A percentile compares a stretch with the other conserved stretches of the same genome.
Evolutionary conservation across 176 grass and related monocot species (phyloP).

Genomic region (Dactylis glomerata): DNA sequence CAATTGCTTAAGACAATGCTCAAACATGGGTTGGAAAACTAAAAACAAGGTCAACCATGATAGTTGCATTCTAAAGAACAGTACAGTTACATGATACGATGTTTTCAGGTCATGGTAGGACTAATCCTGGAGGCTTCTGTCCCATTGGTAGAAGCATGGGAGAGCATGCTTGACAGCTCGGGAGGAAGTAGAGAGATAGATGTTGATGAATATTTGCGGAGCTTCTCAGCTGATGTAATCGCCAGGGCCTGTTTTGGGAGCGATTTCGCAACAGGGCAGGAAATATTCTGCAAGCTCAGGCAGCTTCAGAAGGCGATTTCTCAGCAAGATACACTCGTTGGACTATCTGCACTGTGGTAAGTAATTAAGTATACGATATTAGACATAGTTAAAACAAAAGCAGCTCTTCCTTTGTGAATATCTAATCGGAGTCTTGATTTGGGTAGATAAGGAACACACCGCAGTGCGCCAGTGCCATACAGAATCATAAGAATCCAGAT

Average conservation of each 20-base stretch:
- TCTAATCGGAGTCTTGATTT: background rate
- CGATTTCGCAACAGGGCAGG: background rate
- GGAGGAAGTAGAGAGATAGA: slow-evolving; percentile 54
- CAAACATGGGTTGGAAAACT: slow-evolving; percentile 24
- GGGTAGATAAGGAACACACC: too few relatives aligned
- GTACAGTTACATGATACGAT: background rate
- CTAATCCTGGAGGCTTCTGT: slow-evolving; percentile 47
- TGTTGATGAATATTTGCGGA: slow-evolving; percentile 51
- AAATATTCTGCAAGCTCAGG: slow-evolving; percentile 25
- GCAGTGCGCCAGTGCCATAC: too few relatives aligned
- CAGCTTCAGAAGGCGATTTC: slow-evolving; percentile 13
- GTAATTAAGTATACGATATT: background rate
- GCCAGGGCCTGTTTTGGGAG: slow-evolving; percentile 48
- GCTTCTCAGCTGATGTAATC: slow-evolving; percentile 62
- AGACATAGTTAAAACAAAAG: background rate
- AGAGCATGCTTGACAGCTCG: slow-evolving; percentile 29
- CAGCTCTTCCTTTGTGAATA: background rate
- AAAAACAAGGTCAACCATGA: background rate
- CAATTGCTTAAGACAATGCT: background rate
- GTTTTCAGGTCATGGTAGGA: slow-evolving; percentile 49
- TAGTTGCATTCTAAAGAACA: background rate
- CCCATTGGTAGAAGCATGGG: slow-evolving; percentile 47
- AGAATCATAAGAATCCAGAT: background rate
- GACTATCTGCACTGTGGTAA: slow-evolving; percentile 21
- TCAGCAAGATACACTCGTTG: background rate